Conservation (phyloP, 2,329 filamentous ascomycete species). For the Cytospora mali region DNA sequence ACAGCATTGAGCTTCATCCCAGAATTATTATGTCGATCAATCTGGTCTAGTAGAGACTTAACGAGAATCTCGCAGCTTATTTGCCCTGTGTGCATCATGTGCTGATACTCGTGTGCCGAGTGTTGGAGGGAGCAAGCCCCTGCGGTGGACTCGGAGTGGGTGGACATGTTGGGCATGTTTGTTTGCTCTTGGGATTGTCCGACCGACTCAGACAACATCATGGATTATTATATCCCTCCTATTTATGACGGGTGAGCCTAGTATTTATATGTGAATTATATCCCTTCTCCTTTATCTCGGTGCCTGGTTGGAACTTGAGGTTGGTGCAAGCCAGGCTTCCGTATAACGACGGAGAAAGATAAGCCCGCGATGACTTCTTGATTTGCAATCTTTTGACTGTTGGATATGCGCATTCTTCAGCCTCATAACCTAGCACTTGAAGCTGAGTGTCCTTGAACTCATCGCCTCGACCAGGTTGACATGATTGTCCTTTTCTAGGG, state of each 20-base stretch:
- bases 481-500: too few species aligned
- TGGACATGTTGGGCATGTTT: background rate
- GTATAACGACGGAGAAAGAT: background rate
- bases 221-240: background rate
- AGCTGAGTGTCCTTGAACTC: too few species aligned
- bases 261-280: background rate
- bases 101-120: conserved; percentile 23
- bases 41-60: conserved; percentile 31
- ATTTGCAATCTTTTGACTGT: background rate
- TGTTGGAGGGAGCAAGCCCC: conserved; percentile 11
- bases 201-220: too few species aligned
- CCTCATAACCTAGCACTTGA: too few species aligned
- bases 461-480: too few species aligned
- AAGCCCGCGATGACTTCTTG: background rate
- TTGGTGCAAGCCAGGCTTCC: background rate
- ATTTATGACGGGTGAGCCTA: background rate
- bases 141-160: background rate
- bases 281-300: background rate
- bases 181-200: background rate
- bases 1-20: conserved; percentile 36
- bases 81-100: conserved; percentile 16
- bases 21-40: conserved; percentile 30
- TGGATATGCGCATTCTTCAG: background rate
- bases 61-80: conserved; percentile 32
- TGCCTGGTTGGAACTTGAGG: background rate